Base-by-base conservation (phyloP, 1,284 basidiomycete species). In the Meripilus lineatus region DNA sequence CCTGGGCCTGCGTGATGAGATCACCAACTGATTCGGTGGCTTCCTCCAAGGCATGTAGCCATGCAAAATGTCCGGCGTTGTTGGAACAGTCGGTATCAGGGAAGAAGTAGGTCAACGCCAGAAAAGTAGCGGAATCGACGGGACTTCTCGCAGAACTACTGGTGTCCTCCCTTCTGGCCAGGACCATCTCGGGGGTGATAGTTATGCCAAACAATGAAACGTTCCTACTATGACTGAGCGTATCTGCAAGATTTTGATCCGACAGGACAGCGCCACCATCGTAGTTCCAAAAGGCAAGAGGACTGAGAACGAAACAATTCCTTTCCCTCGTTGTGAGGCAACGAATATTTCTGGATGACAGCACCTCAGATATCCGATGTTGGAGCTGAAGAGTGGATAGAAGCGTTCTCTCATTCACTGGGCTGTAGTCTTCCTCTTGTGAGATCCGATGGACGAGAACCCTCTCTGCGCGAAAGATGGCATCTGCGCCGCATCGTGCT, bases 21-120 rank as follows among this genome's bases (percentile, higher is more conserved):
- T 75, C 69, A 13, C 69, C 70, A 4, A 57, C 62, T 26, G 65
- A 58, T 2, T 67, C 64, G 11, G 71, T 68, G 22, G 69, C 75
- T 33, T 70, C 66, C 38, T 76, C 63, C 7, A 90, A 63, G 5
- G 74, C 67, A 35, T 81, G 67, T 34, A 77, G 58, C 86, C 87
- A 90, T 21, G 69, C 62, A 44, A 68, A 59, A 53, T 87, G 87
- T 25, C 81, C 80, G 13, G 70, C 62, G 44, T 72, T 75, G 39
- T 73, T 70, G 47, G 80, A 64, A 61, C 87, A 90, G 50, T 84
- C 78, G 13, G 71, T 75, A 52, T 87, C 82, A 5, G 75, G 77
- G 58, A 91, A 87, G 63, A 87, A 81, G 58, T 87, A 89, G 0
- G 85, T 89, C 45, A 90, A 69, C 10, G 81, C 84, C 17, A 91